Evolutionary conservation across 2,329 filamentous ascomycete genomes (phyloP).

Genomic region (Stachybotrys echinatus): DNA sequence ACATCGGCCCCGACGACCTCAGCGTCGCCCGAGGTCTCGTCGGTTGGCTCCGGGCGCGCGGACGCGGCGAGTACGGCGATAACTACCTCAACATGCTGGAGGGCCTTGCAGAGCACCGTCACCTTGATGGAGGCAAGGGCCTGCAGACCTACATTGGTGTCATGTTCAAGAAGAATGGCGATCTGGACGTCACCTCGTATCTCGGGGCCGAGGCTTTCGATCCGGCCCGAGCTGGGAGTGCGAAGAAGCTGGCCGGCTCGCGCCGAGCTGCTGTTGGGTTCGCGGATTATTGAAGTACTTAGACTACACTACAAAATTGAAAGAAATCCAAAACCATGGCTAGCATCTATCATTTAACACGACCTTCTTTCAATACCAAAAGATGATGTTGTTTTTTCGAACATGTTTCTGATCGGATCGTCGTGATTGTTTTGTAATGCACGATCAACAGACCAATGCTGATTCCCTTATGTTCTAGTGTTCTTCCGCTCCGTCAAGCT

Average conservation of each 20-base stretch:
- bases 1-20: constrained; percentile 3
- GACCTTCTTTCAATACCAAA: not conserved
- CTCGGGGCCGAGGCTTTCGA: not conserved
- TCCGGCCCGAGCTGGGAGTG: not conserved
- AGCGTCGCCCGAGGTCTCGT: constrained; percentile 1
- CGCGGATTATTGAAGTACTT: not conserved
- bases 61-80: constrained; percentile 1
- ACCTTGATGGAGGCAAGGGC: constrained; percentile 5
- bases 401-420: not conserved
- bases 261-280: not conserved
- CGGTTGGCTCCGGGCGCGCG: constrained; percentile 1
- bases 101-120: not conserved
- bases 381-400: not conserved
- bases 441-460: not conserved
- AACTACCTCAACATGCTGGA: constrained; percentile 3
- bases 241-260: not conserved
- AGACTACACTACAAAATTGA: not conserved
- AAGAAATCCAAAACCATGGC: no score
- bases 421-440: not conserved
- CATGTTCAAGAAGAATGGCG: constrained; percentile 1
- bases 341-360: not conserved
- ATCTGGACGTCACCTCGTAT: constrained; percentile 3
- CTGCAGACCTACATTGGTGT: constrained; percentile 4
- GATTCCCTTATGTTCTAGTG: not conserved
- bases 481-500: not conserved